Evolutionary conservation across 192 early-diverging fungal species (phyloP).

Genomic region (Dispira parvispora): DNA sequence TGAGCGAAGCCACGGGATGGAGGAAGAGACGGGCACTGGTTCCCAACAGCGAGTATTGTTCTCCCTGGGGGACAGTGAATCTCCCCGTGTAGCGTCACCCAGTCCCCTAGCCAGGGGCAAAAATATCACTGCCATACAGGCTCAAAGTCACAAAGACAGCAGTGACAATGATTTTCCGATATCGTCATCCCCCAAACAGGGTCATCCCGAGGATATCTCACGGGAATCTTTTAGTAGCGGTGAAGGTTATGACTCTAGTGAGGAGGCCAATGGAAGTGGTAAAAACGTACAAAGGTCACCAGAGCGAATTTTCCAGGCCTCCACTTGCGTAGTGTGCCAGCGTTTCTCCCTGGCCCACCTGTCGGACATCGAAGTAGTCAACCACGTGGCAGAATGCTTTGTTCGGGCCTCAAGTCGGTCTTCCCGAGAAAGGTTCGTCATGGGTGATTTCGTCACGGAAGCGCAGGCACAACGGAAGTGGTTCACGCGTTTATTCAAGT

Average conservation of each 20-base stretch:
- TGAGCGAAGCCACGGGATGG: too few relatives aligned
- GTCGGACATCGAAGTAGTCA: conserved; percentile 50
- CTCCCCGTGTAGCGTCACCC: too few relatives aligned
- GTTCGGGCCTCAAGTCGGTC: conserved; percentile 39
- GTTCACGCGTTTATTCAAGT: conserved; percentile 41
- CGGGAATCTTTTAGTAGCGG: background rate
- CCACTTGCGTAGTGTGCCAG: conserved; percentile 55
- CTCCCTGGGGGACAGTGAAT: too few relatives aligned
- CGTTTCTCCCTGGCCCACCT: conserved; percentile 28
- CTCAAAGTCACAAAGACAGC: too few relatives aligned
- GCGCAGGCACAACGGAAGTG: conserved; percentile 54
- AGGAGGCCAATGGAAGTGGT: background rate
- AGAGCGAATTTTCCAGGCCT: background rate
- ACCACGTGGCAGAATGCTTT: conserved; percentile 58
- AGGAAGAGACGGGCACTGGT: too few relatives aligned
- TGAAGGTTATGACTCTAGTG: background rate
- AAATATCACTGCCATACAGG: too few relatives aligned
- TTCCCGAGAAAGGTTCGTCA: conserved; percentile 44
- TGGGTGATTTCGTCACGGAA: conserved; percentile 63
- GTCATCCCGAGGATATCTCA: background rate
- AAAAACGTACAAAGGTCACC: background rate
- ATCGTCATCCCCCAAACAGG: too few relatives aligned
- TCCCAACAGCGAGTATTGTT: too few relatives aligned
- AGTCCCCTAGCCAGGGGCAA: too few relatives aligned
- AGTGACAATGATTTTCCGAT: too few relatives aligned